Conservation (phyloP, 495 filamentous ascomycete genomes). For the Pseudomonodictys pantanalensis region DNA sequence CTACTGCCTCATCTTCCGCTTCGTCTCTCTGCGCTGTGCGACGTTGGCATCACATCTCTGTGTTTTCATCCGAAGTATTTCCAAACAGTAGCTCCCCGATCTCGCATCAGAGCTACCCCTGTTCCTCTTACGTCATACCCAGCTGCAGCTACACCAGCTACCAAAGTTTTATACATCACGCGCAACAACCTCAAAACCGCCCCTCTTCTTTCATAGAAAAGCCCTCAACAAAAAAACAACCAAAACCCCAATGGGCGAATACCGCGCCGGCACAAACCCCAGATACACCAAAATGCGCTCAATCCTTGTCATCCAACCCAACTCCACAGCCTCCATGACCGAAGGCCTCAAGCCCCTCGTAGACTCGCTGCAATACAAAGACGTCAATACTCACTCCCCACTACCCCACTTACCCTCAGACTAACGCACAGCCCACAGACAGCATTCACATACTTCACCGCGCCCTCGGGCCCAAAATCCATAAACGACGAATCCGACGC, state of each 20-base stretch:
- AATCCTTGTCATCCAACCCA: conserved; percentile 88
- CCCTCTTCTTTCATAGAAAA: too few relatives aligned
- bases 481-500: conserved; percentile 65
- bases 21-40: too few relatives aligned
- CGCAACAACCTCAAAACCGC: not conserved
- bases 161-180: not conserved
- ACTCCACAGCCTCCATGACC: conserved; percentile 82
- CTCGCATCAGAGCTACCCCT: not conserved
- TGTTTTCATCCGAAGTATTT: too few relatives aligned
- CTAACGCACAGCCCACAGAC: conserved; percentile 43
- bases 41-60: too few relatives aligned
- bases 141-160: conserved; percentile 3
- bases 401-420: conserved; percentile 6
- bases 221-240: not conserved
- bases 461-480: conserved; percentile 54
- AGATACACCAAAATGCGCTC: conserved; percentile 31
- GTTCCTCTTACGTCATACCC: not conserved
- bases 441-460: conserved; percentile 56
- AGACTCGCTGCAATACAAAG: conserved; percentile 47
- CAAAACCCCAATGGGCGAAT: conserved; percentile 12
- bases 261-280: not conserved
- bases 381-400: conserved; percentile 42
- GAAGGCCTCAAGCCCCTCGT: conserved; percentile 65
- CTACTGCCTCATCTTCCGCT: too few relatives aligned
- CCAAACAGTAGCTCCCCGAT: not conserved